Evolutionary conservation across 371 early-diverging fungal genomes (phyloP).

Genomic region (Cladochytrium tenue): DNA sequence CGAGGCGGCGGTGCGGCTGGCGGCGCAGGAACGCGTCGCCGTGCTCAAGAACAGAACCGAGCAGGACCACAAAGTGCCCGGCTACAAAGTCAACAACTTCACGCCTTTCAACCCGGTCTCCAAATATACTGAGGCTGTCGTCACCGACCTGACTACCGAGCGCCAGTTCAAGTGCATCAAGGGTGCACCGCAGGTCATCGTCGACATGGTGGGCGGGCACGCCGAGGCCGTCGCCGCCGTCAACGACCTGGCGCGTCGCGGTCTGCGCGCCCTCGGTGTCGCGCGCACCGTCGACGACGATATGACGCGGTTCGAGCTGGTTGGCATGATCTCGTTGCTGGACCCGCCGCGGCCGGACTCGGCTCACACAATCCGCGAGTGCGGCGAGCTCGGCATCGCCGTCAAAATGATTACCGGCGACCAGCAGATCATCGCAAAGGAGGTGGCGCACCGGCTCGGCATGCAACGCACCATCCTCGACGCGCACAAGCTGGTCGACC

Average conservation of each 20-base stretch:
- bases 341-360: constrained; percentile 66
- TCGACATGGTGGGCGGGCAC: constrained; percentile 78
- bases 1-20: constrained; percentile 81
- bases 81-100: constrained; percentile 83
- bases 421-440: constrained; percentile 72
- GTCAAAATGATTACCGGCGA: constrained; percentile 89
- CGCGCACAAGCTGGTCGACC: constrained; percentile 42
- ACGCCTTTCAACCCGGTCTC: constrained; percentile 89
- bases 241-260: constrained; percentile 76
- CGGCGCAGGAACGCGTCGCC: constrained; percentile 75
- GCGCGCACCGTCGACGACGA: constrained; percentile 70
- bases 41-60: constrained; percentile 59
- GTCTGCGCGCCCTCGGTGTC: constrained; percentile 92
- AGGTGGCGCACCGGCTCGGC: constrained; percentile 56
- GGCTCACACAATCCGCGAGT: constrained; percentile 66
- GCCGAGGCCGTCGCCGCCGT: constrained; percentile 77
- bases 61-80: constrained; percentile 67
- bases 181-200: constrained; percentile 93
- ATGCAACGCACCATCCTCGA: constrained; percentile 52
- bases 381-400: constrained; percentile 55
- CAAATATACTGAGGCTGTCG: constrained; percentile 88
- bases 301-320: constrained; percentile 52
- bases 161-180: constrained; percentile 83
- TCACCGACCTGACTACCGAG: constrained; percentile 65
- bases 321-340: constrained; percentile 59